These are phyloP conservation scores for Musa itinerans DNA, from an alignment of 176 grass and related monocot species.

Conservation along the genomic window DNA sequence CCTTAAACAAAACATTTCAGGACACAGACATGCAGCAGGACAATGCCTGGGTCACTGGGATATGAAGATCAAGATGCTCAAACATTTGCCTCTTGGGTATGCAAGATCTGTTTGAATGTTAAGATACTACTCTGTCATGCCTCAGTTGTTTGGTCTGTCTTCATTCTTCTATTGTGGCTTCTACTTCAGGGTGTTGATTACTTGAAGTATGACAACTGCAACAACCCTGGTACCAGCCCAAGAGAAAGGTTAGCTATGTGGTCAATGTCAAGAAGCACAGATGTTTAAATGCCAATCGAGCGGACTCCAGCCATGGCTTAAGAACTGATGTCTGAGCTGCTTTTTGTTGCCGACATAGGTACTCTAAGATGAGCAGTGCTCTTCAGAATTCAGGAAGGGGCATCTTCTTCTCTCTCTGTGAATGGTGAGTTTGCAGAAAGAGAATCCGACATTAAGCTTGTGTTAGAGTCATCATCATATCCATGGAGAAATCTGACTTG, in stretches of 20 bases:
- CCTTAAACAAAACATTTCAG: slow-evolving; percentile 26
- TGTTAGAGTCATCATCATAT: not conserved
- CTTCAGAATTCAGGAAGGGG: slow-evolving; percentile 57
- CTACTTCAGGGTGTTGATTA: slow-evolving; percentile 67
- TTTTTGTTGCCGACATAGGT: slow-evolving; percentile 28
- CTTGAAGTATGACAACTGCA: slow-evolving; percentile 96
- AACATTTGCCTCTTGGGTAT: slow-evolving; percentile 82
- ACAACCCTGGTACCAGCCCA: slow-evolving; percentile 39
- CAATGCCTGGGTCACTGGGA: slow-evolving; percentile 81
- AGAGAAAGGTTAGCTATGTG: slow-evolving; percentile 49
- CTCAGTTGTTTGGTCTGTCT: not conserved
- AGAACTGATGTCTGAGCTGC: not conserved
- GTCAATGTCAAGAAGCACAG: not conserved
- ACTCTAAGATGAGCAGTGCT: slow-evolving; percentile 70
- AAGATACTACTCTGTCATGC: not conserved
- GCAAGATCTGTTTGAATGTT: not conserved
- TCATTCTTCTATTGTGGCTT: not conserved
- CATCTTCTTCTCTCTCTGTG: slow-evolving; percentile 92
- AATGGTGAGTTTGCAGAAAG: slow-evolving; percentile 45
- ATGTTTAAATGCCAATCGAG: not conserved
- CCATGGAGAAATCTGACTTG: not conserved
- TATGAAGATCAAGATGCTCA: slow-evolving; percentile 87
- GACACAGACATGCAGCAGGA: slow-evolving; percentile 49
- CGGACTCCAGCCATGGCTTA: not conserved
- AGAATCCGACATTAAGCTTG: no score